phyloP scores from a whole-genome alignment of 306 rosid species.

The Ochetophila trinervis region DNA sequence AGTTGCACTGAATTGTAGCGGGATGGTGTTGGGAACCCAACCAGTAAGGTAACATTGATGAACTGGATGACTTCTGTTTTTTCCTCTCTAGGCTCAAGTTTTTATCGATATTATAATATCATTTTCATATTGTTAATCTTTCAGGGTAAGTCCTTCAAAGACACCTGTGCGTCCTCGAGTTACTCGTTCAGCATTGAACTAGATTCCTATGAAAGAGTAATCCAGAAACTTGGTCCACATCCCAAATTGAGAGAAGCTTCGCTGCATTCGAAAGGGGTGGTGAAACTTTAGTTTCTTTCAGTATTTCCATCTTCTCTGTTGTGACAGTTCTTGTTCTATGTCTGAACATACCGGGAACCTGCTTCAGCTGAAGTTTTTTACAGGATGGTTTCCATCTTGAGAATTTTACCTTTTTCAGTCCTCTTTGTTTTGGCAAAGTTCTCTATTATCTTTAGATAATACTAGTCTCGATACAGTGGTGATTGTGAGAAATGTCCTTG shows the following conservation, averaged over 20 bases:
- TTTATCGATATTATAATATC: slow-evolving; percentile 4
- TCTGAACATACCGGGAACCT: slow-evolving; percentile 33
- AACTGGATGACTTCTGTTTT: background rate
- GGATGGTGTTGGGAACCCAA: slow-evolving; percentile 84
- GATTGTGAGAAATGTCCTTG: slow-evolving; percentile 8
- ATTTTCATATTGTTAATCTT: slow-evolving; percentile 23
- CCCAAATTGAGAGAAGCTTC: slow-evolving; percentile 35
- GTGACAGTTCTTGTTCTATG: slow-evolving; percentile 44
- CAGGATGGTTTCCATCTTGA: slow-evolving; percentile 43
- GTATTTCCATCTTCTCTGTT: slow-evolving; percentile 40
- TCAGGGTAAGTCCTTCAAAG: slow-evolving; percentile 98
- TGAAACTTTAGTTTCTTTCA: slow-evolving; percentile 54
- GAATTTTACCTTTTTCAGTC: background rate
- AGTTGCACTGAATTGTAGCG: slow-evolving; percentile 84
- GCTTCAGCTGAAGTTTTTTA: slow-evolving; percentile 54
- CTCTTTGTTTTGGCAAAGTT: slow-evolving; percentile 22
- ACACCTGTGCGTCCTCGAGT: slow-evolving; percentile 95
- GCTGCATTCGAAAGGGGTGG: slow-evolving; percentile 43
- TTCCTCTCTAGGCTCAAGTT: background rate
- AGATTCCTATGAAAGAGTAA: slow-evolving; percentile 24
- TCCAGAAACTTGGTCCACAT: slow-evolving; percentile 34
- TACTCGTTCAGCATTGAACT: slow-evolving; percentile 48
- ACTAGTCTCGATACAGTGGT: slow-evolving; percentile 24
- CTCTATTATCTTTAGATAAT: slow-evolving; percentile 8
- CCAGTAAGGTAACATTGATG: slow-evolving; percentile 62